Percentiles rank a stretch among this genome's conserved stretches.
Evolutionary conservation across 805 yeast genomes (phyloP).

Genomic region (Saccharomycopsis synnaedendra): DNA sequence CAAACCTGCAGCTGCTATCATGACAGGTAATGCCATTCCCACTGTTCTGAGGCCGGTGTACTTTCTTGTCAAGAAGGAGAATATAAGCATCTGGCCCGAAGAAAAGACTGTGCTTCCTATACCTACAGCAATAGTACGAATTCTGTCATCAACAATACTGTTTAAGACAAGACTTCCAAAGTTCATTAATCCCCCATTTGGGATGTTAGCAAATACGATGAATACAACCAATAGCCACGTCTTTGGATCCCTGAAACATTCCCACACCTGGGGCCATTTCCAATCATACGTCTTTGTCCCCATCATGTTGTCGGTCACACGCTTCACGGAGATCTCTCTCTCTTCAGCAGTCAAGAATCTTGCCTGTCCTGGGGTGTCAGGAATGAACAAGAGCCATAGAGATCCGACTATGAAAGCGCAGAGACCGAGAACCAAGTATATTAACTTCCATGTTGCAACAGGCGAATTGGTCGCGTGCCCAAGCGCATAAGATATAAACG

Average conservation of each 20-base stretch:
- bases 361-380: slow-evolving; percentile 35
- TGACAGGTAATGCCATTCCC: background rate
- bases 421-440: slow-evolving; percentile 44
- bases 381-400: slow-evolving; percentile 30
- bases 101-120: slow-evolving; percentile 26
- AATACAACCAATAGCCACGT: slow-evolving; percentile 29
- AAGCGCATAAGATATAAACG: slow-evolving; percentile 26
- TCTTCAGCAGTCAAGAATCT: slow-evolving; percentile 30
- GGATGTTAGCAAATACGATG: slow-evolving; percentile 24
- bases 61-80: background rate
- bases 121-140: too few species aligned
- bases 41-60: background rate
- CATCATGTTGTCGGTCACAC: slow-evolving; percentile 32
- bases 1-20: background rate
- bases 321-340: slow-evolving; percentile 29
- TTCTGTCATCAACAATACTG: too few species aligned
- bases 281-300: slow-evolving; percentile 30
- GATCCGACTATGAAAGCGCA: slow-evolving; percentile 37
- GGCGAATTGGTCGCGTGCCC: slow-evolving; percentile 25
- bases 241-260: slow-evolving; percentile 30
- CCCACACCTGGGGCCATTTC: slow-evolving; percentile 28
- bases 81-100: slow-evolving; percentile 22
- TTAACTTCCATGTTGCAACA: slow-evolving; percentile 32
- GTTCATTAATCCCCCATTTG: slow-evolving; percentile 33
- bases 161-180: too few species aligned